phyloP scores from a whole-genome alignment of 2,329 filamentous ascomycete species.

The Chaetomiaceae sp. region DNA sequence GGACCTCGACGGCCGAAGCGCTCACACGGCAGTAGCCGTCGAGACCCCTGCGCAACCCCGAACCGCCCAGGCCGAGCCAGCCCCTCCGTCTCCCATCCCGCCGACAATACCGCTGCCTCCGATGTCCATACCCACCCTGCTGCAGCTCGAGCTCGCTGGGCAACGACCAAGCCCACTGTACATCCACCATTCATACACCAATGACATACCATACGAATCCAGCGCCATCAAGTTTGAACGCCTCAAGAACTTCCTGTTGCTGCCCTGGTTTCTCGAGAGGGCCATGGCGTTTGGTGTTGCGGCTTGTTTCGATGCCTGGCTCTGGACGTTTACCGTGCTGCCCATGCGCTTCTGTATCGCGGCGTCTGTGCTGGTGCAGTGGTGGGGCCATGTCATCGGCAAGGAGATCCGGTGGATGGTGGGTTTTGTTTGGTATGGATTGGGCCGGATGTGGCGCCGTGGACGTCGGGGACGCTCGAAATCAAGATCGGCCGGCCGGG shows the following conservation, averaged over 20 bases:
- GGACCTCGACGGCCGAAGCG: slow-evolving; percentile 36
- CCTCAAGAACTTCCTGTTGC: slow-evolving; percentile 77
- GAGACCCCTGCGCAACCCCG: slow-evolving; percentile 15
- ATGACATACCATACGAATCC: slow-evolving; percentile 77
- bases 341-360: slow-evolving; percentile 85
- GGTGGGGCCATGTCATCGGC: slow-evolving; percentile 69
- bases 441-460: slow-evolving; percentile 72
- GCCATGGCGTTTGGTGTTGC: slow-evolving; percentile 83
- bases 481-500: slow-evolving; percentile 28
- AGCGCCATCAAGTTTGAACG: slow-evolving; percentile 89
- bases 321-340: slow-evolving; percentile 93
- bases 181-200: slow-evolving; percentile 55
- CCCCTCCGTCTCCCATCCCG: slow-evolving; percentile 46
- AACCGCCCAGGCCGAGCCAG: slow-evolving; percentile 28
- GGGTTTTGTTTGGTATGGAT: slow-evolving; percentile 72
- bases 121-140: slow-evolving; percentile 61
- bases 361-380: slow-evolving; percentile 67
- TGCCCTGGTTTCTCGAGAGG: slow-evolving; percentile 78
- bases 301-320: slow-evolving; percentile 91
- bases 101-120: slow-evolving; percentile 58
- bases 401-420: slow-evolving; percentile 70
- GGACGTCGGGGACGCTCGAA: slow-evolving; percentile 44
- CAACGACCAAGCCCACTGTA: slow-evolving; percentile 61
- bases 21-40: slow-evolving; percentile 26
- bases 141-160: slow-evolving; percentile 61